Conservation (phyloP, 106 monocot species). For the Dendrobium catenatum region DNA sequence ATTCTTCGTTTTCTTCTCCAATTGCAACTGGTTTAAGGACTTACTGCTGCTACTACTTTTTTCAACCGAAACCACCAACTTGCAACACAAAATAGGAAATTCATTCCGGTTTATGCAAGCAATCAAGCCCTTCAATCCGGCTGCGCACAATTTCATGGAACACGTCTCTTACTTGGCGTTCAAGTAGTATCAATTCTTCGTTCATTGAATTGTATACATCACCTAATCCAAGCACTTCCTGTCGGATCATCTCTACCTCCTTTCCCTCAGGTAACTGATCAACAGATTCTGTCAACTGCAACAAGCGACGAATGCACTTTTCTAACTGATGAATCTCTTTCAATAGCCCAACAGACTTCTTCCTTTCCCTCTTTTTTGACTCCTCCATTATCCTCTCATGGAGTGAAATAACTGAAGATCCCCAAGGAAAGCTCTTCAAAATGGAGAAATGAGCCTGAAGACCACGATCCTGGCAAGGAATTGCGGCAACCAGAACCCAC, state of each 20-base stretch:
- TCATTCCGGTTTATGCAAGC: conserved; percentile 34
- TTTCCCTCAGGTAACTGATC: conserved; percentile 33
- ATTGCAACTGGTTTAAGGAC: too few species aligned
- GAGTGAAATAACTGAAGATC: conserved; percentile 14
- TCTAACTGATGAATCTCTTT: conserved; percentile 57
- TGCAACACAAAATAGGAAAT: background rate
- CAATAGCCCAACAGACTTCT: conserved; percentile 37
- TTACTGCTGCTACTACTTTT: too few species aligned
- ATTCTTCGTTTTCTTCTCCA: too few species aligned
- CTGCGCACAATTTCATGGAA: conserved; percentile 60
- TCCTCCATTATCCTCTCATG: conserved; percentile 50
- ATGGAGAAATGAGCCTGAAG: conserved; percentile 39
- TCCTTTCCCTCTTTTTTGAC: conserved; percentile 52
- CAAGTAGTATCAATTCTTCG: conserved; percentile 46
- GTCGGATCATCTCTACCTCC: conserved; percentile 38
- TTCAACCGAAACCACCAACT: background rate
- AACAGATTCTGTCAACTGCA: conserved; percentile 29
- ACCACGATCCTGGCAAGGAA: conserved; percentile 68
- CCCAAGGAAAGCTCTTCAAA: conserved; percentile 42
- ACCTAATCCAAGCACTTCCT: conserved; percentile 19
- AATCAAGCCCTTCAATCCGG: conserved; percentile 58
- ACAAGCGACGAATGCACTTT: conserved; percentile 25
- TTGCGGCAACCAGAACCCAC: conserved; percentile 49
- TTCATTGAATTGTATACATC: conserved; percentile 29
- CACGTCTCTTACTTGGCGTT: conserved; percentile 58